phyloP scores from a whole-genome alignment of 441 rosid species.

The Erodium moschatum region DNA sequence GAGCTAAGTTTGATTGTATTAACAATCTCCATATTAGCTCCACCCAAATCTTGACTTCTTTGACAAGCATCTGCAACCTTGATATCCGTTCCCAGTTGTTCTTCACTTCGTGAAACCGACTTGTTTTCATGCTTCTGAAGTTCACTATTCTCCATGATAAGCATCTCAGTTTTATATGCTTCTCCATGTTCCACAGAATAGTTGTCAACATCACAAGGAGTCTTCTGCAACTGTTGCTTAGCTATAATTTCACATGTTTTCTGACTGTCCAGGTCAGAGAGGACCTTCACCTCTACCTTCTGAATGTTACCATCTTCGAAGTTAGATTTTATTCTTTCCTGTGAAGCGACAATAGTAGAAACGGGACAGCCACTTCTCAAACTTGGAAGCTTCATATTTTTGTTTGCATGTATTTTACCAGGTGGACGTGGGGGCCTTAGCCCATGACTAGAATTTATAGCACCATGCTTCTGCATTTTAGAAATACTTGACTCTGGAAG shows the following conservation, averaged over 20 bases:
- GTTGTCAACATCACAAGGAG: slow-evolving; percentile 24
- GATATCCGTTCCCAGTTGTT: slow-evolving; percentile 21
- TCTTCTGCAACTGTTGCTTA: slow-evolving; percentile 25
- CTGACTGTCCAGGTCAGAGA: slow-evolving; percentile 18
- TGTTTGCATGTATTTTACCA: slow-evolving; percentile 20
- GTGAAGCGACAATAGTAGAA: slow-evolving; percentile 23
- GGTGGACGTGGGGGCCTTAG: slow-evolving; percentile 26
- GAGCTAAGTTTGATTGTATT: slow-evolving; percentile 9
- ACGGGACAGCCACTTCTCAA: slow-evolving; percentile 23
- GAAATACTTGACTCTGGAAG: slow-evolving; percentile 30
- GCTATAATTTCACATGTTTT: slow-evolving; percentile 20
- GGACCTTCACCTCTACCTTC: slow-evolving; percentile 24
- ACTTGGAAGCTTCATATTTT: slow-evolving; percentile 19
- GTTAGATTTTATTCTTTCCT: slow-evolving; percentile 28
- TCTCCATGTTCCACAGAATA: slow-evolving; percentile 19
- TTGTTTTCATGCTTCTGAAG: slow-evolving; percentile 23
- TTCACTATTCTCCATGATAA: slow-evolving; percentile 23
- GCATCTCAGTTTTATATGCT: slow-evolving; percentile 24
- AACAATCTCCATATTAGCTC: slow-evolving; percentile 12
- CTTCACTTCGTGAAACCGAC: slow-evolving; percentile 23
- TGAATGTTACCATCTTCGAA: slow-evolving; percentile 18
- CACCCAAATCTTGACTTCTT: slow-evolving; percentile 18
- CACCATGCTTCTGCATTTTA: slow-evolving; percentile 23
- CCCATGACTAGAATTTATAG: slow-evolving; percentile 29
- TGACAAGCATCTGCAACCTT: slow-evolving; percentile 16